Conservation (phyloP, 306 rosid genomes). For the Trifolium fragiferum region DNA sequence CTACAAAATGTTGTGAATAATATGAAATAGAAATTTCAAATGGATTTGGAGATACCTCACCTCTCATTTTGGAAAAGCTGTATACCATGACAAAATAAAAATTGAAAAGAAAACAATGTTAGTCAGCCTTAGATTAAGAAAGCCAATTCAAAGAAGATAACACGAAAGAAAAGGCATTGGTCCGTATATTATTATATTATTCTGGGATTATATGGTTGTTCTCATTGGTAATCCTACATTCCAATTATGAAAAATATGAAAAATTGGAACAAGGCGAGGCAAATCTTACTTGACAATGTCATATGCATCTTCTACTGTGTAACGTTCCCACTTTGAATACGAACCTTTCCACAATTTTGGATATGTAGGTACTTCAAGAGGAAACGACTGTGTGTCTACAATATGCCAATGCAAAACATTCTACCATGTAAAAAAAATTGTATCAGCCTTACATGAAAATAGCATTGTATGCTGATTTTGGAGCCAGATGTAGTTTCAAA, state of each 20-base stretch:
- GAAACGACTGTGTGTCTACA: constrained; percentile 84
- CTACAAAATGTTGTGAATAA: constrained; percentile 17
- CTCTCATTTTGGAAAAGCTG: constrained; percentile 93
- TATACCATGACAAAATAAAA: constrained; percentile 36
- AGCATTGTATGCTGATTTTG: constrained; percentile 29
- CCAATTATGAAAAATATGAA: constrained; percentile 12
- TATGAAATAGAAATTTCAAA: constrained; percentile 40
- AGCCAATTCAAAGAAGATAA: constrained; percentile 43
- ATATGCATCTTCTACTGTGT: constrained; percentile 86
- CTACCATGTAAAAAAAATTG: constrained; percentile 59
- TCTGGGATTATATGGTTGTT: constrained; percentile 28
- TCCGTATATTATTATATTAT: not conserved
- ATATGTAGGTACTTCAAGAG: constrained; percentile 87
- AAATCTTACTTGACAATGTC: constrained; percentile 87
- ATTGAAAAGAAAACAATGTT: constrained; percentile 51
- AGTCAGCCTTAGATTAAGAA: constrained; percentile 45
- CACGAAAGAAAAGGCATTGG: constrained; percentile 23
- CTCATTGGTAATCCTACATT: constrained; percentile 2
- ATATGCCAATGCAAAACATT: constrained; percentile 99
- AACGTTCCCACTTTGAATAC: constrained; percentile 85
- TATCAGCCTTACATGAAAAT: constrained; percentile 50
- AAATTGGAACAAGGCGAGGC: constrained; percentile 22
- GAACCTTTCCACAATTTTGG: constrained; percentile 94
- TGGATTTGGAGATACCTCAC: constrained; percentile 55
- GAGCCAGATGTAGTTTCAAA: constrained; percentile 28